Conservation (phyloP, 768 basidiomycete species). For the Sarcodon sp. region DNA sequence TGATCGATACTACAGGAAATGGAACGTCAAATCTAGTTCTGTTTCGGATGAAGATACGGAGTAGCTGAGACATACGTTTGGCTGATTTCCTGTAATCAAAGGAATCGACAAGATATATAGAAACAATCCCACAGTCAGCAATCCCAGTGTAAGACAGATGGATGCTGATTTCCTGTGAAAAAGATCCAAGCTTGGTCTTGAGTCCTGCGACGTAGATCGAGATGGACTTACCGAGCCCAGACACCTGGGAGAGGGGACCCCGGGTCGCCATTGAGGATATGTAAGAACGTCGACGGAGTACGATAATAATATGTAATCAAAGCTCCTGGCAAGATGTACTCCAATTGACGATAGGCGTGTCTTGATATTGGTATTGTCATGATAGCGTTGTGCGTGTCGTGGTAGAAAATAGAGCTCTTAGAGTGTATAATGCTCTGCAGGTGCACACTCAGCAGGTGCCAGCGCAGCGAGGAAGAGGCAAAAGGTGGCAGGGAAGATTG, state of each 20-base stretch:
- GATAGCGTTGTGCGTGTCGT: not conserved
- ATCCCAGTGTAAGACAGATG: constrained; percentile 38
- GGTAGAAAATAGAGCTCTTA: too few relatives aligned
- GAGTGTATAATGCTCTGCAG: too few relatives aligned
- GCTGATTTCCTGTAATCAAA: constrained; percentile 52
- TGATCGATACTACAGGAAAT: constrained; percentile 41
- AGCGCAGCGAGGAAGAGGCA: too few relatives aligned
- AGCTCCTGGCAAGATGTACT: constrained; percentile 65
- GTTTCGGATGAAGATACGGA: not conserved
- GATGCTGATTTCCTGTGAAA: constrained; percentile 36
- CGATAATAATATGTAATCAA: constrained; percentile 48
- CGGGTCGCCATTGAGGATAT: constrained; percentile 21
- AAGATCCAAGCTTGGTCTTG: not conserved
- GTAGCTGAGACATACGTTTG: constrained; percentile 38
- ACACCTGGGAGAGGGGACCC: constrained; percentile 14
- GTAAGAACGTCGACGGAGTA: constrained; percentile 37
- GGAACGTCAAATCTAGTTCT: not conserved
- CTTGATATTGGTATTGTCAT: constrained; percentile 14
- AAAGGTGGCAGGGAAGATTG: too few relatives aligned
- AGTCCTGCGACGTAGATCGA: not conserved
- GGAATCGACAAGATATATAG: constrained; percentile 59
- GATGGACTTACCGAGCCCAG: constrained; percentile 40
- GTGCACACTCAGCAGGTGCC: too few relatives aligned
- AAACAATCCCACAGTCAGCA: constrained; percentile 56
- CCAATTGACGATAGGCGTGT: constrained; percentile 57